Evolutionary conservation across 176 grass and related monocot genomes (phyloP).

Genomic region (Phoenix dactylifera): DNA sequence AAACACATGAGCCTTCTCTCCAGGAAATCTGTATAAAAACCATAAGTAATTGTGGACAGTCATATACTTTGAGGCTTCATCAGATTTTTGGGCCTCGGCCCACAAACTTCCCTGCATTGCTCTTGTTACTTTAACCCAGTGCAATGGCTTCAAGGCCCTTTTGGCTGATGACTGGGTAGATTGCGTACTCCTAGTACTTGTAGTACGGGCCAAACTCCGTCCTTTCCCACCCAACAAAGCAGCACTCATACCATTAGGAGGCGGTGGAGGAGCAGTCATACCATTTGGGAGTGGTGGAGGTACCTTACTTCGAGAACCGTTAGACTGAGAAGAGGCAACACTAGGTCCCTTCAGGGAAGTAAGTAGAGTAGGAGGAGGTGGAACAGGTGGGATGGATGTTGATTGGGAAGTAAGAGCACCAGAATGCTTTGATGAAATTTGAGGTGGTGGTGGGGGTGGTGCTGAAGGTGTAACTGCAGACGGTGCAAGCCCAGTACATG

Average conservation of each 20-base stretch:
- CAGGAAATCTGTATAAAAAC: no score
- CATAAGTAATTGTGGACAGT: neutral
- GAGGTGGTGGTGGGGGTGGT: constrained; percentile 22
- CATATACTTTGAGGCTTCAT: constrained; percentile 57
- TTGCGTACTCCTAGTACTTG: constrained; percentile 40
- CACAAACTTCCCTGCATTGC: constrained; percentile 96
- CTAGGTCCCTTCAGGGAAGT: neutral
- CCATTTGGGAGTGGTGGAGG: constrained; percentile 33
- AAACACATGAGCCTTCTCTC: neutral
- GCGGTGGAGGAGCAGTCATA: constrained; percentile 30
- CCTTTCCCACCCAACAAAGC: constrained; percentile 22
- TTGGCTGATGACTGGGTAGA: constrained; percentile 41
- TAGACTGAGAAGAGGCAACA: neutral
- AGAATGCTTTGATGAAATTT: constrained; percentile 9
- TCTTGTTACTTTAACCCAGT: constrained; percentile 99
- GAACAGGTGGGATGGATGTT: constrained; percentile 15
- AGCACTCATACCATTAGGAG: constrained; percentile 27
- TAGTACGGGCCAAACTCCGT: constrained; percentile 1
- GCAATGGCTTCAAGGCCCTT: constrained; percentile 86
- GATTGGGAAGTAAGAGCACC: neutral
- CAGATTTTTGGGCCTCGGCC: constrained; percentile 71
- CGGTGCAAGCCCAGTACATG: neutral
- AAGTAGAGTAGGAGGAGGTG: no score
- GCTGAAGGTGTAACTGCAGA: neutral
- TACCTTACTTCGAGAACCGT: constrained; percentile 2